A percentile compares a stretch with the other conserved stretches of the same genome.
Evolutionary conservation across 257 asterid species (phyloP).

Genomic region (Jaltomata sinuosa): DNA sequence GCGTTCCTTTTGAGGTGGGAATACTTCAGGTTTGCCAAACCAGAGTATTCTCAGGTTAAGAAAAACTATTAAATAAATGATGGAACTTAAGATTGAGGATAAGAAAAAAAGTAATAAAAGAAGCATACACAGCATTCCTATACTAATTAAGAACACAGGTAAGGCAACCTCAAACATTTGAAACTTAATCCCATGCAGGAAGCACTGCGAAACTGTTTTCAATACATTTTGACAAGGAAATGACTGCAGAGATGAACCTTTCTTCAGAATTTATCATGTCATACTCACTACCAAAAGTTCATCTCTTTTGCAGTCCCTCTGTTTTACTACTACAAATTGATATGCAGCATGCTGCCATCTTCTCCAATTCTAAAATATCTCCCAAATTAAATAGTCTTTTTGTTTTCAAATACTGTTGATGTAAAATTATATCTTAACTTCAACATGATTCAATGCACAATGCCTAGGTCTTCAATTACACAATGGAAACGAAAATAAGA

Average conservation of each 20-base stretch:
- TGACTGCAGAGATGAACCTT: neutral
- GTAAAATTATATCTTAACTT: neutral
- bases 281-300: neutral
- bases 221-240: neutral
- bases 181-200: neutral
- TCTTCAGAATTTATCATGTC: neutral
- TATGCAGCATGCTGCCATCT: neutral
- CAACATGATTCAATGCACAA: neutral
- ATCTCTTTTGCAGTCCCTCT: neutral
- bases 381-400: neutral
- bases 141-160: neutral
- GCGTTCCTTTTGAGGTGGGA: conserved; percentile 65
- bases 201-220: neutral
- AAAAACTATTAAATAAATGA: conserved; percentile 7
- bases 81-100: neutral
- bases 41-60: conserved; percentile 72
- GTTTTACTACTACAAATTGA: neutral
- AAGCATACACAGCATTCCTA: neutral
- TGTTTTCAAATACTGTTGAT: neutral
- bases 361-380: neutral
- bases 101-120: neutral
- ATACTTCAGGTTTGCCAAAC: conserved; percentile 55
- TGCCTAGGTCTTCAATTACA: neutral
- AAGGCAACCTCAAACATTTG: neutral
- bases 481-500: neutral